phyloP scores from a whole-genome alignment of 176 grass and related monocot species.

The Musa itinerans region DNA sequence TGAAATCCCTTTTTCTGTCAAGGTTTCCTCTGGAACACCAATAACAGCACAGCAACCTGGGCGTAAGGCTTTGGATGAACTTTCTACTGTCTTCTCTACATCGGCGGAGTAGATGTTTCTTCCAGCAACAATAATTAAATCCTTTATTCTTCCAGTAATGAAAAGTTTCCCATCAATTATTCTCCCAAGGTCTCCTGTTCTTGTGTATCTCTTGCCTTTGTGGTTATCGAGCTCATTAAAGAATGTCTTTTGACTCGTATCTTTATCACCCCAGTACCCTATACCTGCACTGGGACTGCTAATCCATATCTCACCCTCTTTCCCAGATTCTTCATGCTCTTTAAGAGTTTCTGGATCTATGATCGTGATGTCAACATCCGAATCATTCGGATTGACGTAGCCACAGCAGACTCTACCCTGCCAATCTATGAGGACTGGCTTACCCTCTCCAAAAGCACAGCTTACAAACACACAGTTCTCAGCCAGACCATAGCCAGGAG shows the following conservation, averaged over 20 bases:
- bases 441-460: slow-evolving; percentile 65
- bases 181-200: slow-evolving; percentile 65
- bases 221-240: slow-evolving; percentile 45
- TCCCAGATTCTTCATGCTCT: slow-evolving; percentile 38
- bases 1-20: slow-evolving; percentile 46
- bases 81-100: slow-evolving; percentile 67
- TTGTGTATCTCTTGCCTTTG: slow-evolving; percentile 46
- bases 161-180: slow-evolving; percentile 55
- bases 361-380: slow-evolving; percentile 50
- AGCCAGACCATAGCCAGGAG: slow-evolving; percentile 61
- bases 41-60: slow-evolving; percentile 66
- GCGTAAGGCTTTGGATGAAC: slow-evolving; percentile 46
- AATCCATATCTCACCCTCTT: slow-evolving; percentile 79
- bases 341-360: slow-evolving; percentile 42
- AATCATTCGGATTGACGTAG: slow-evolving; percentile 36
- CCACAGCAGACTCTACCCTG: slow-evolving; percentile 71
- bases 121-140: slow-evolving; percentile 67
- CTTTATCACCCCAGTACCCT: slow-evolving; percentile 48
- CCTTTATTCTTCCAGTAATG: slow-evolving; percentile 76
- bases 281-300: slow-evolving; percentile 67
- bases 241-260: slow-evolving; percentile 64
- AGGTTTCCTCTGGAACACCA: slow-evolving; percentile 53
- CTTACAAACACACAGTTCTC: slow-evolving; percentile 68
- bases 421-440: slow-evolving; percentile 55
- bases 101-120: slow-evolving; percentile 72